Conservation (phyloP, 1,139 yeast genomes). For the Nakaseomyces nivariensis region DNA sequence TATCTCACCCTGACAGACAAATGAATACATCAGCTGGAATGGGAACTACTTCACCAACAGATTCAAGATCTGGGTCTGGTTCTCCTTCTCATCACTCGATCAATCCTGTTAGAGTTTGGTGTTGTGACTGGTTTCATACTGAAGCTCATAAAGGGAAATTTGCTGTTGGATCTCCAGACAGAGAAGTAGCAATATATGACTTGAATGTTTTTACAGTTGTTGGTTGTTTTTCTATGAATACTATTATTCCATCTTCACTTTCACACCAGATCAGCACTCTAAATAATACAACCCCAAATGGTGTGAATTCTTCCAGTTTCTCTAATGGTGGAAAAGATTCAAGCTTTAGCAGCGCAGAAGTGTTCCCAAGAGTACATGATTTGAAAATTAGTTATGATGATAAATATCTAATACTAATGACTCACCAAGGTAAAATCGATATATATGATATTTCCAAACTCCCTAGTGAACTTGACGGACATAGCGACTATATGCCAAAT, state of each 20-base stretch:
- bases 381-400: constrained; percentile 61
- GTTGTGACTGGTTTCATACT: constrained; percentile 65
- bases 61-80: constrained; percentile 3
- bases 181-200: constrained; percentile 55
- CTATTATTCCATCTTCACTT: neutral
- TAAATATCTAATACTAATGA: constrained; percentile 49
- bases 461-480: neutral
- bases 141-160: constrained; percentile 35
- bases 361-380: constrained; percentile 52
- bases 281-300: neutral
- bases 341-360: constrained; percentile 23
- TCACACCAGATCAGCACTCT: neutral
- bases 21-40: neutral
- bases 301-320: neutral
- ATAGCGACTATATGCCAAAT: neutral
- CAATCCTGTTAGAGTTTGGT: constrained; percentile 38
- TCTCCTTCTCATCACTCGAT: constrained; percentile 8
- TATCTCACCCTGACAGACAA: neutral
- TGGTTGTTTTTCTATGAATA: constrained; percentile 19
- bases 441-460: constrained; percentile 19
- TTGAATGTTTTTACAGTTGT: constrained; percentile 32
- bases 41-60: constrained; percentile 2
- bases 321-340: constrained; percentile 6
- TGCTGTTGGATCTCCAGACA: constrained; percentile 74
- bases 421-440: constrained; percentile 45